These are phyloP conservation scores for Pseudogymnoascus sp. DNA, from an alignment of 2,329 filamentous ascomycete species.

Conservation along the genomic window DNA sequence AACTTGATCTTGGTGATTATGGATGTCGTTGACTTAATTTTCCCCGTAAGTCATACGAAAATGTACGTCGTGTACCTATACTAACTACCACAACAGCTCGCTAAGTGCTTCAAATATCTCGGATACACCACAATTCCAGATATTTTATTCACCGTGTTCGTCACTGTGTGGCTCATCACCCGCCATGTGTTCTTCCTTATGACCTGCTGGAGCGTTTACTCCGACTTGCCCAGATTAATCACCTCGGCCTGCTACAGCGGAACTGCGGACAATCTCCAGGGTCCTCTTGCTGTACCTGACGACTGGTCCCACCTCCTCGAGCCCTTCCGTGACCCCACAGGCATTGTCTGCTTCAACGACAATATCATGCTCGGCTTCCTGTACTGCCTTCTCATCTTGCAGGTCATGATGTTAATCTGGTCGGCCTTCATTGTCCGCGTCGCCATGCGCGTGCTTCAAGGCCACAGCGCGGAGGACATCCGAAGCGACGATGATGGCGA, in stretches of 20 bases:
- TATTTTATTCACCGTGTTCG: slow-evolving; percentile 73
- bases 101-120: slow-evolving; percentile 90
- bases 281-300: slow-evolving; percentile 43
- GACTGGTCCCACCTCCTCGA: slow-evolving; percentile 58
- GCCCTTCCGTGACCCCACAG: slow-evolving; percentile 63
- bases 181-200: slow-evolving; percentile 74
- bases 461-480: slow-evolving; percentile 71
- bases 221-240: slow-evolving; percentile 54
- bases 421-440: slow-evolving; percentile 82
- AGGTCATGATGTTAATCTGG: slow-evolving; percentile 77
- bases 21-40: slow-evolving; percentile 84
- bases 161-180: slow-evolving; percentile 73
- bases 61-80: not conserved
- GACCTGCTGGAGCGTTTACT: slow-evolving; percentile 76
- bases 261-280: slow-evolving; percentile 43
- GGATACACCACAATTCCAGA: slow-evolving; percentile 72
- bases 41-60: slow-evolving; percentile 58
- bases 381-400: slow-evolving; percentile 65
- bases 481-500: slow-evolving; percentile 81
- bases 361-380: slow-evolving; percentile 72
- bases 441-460: slow-evolving; percentile 69
- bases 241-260: slow-evolving; percentile 64
- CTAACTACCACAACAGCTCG: slow-evolving; percentile 45
- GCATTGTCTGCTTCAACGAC: slow-evolving; percentile 71
- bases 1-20: slow-evolving; percentile 85